These are phyloP conservation scores for Thymus quinquecostatus DNA, from an alignment of 257 asterid species.

Conservation along the genomic window DNA sequence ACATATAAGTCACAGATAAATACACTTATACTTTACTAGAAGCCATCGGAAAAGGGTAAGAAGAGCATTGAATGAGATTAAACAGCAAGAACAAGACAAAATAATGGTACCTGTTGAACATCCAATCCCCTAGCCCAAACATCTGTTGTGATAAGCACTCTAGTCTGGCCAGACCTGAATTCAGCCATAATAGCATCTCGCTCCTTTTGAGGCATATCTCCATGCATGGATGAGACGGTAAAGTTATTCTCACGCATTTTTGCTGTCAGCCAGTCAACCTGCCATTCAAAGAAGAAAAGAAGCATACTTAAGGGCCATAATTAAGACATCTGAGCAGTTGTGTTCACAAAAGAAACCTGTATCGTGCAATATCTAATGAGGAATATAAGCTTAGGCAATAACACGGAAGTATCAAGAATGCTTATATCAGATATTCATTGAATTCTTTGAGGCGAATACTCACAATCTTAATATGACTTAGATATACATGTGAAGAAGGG, in stretches of 20 bases:
- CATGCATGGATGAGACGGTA: conserved; percentile 95
- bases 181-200: conserved; percentile 89
- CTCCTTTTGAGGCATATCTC: conserved; percentile 98
- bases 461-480: too few species aligned
- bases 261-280: conserved; percentile 96
- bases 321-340: too few species aligned
- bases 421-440: too few species aligned
- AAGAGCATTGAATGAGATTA: background rate
- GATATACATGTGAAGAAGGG: background rate
- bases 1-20: too few species aligned
- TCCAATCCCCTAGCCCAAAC: conserved; percentile 99
- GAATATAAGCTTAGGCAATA: too few species aligned
- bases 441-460: too few species aligned
- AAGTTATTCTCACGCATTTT: conserved; percentile 90
- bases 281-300: conserved; percentile 8
- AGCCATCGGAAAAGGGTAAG: background rate
- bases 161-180: conserved; percentile 78
- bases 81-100: conserved; percentile 5
- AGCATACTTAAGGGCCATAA: too few species aligned
- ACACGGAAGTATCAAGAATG: too few species aligned
- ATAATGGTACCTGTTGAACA: conserved; percentile 81
- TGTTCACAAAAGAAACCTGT: too few species aligned
- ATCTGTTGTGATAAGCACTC: conserved; percentile 98
- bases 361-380: too few species aligned
- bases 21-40: too few species aligned